Conservation (phyloP, 441 rosid species). For the Pelargonium cotyledonis region DNA sequence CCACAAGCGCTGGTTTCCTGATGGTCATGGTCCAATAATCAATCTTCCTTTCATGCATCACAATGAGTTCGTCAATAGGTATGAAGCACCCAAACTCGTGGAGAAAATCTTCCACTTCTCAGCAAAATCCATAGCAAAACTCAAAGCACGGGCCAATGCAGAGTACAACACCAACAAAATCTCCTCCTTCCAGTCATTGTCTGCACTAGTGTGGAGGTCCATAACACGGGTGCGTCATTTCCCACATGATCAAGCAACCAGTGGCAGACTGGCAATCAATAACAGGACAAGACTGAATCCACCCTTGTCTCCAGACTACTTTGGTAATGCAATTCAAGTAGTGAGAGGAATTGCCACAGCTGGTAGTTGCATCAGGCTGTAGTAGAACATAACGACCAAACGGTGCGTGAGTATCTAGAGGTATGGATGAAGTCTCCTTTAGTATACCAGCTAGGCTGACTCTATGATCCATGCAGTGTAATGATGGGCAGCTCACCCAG, state of each 20-base stretch:
- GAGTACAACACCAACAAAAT: conserved; percentile 38
- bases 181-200: conserved; percentile 61
- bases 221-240: conserved; percentile 36
- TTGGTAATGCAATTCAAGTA: conserved; percentile 47
- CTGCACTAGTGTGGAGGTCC: conserved; percentile 57
- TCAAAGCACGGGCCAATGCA: conserved; percentile 48
- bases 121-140: conserved; percentile 34
- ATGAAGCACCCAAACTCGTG: conserved; percentile 38
- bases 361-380: conserved; percentile 42
- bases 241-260: conserved; percentile 31
- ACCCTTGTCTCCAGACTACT: conserved; percentile 37
- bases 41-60: conserved; percentile 44
- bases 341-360: conserved; percentile 33
- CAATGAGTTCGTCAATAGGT: conserved; percentile 37
- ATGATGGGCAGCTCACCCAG: conserved; percentile 77
- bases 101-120: conserved; percentile 64
- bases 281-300: conserved; percentile 48
- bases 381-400: conserved; percentile 33
- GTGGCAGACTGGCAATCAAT: conserved; percentile 44
- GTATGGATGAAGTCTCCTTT: conserved; percentile 45
- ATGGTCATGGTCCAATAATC: conserved; percentile 33
- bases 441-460: conserved; percentile 30
- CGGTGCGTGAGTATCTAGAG: conserved; percentile 28
- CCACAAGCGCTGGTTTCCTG: conserved; percentile 44
- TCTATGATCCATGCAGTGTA: conserved; percentile 44